phyloP scores from a whole-genome alignment of 179 eudicot genomes.

The Silene coronaria region DNA sequence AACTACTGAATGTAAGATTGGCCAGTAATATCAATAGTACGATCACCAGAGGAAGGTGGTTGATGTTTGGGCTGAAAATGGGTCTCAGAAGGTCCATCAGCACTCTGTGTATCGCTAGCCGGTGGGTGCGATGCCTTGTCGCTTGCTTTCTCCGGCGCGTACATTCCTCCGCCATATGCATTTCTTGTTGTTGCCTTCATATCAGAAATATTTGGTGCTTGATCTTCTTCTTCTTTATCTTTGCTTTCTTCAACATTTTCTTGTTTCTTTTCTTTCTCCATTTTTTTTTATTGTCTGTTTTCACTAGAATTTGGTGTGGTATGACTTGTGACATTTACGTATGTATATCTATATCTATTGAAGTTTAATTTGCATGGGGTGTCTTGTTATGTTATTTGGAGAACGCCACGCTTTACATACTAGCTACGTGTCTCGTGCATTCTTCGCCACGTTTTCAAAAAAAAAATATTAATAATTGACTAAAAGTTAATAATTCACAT shows the following conservation, averaged over 20 bases:
- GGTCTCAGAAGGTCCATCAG: constrained; percentile 61
- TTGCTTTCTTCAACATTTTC: not conserved
- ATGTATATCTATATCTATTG: not conserved
- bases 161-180: constrained; percentile 83
- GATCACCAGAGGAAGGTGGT: constrained; percentile 70
- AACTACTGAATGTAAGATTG: constrained; percentile 66
- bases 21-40: constrained; percentile 72
- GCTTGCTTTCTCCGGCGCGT: constrained; percentile 39
- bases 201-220: constrained; percentile 30
- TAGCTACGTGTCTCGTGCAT: not conserved
- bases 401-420: constrained; percentile 11
- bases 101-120: constrained; percentile 66
- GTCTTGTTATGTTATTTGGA: not conserved
- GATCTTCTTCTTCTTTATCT: not conserved
- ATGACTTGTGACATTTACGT: too few relatives aligned
- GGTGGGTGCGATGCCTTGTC: constrained; percentile 28
- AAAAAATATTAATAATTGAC: too few relatives aligned
- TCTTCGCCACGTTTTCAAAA: not conserved
- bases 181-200: constrained; percentile 50
- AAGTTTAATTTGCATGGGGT: not conserved
- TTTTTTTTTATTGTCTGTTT: not conserved
- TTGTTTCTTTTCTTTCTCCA: constrained; percentile 10
- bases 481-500: too few relatives aligned
- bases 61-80: constrained; percentile 33
- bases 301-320: not conserved